Conservation (phyloP, 306 rosid species). For the Malus sylvestris region DNA sequence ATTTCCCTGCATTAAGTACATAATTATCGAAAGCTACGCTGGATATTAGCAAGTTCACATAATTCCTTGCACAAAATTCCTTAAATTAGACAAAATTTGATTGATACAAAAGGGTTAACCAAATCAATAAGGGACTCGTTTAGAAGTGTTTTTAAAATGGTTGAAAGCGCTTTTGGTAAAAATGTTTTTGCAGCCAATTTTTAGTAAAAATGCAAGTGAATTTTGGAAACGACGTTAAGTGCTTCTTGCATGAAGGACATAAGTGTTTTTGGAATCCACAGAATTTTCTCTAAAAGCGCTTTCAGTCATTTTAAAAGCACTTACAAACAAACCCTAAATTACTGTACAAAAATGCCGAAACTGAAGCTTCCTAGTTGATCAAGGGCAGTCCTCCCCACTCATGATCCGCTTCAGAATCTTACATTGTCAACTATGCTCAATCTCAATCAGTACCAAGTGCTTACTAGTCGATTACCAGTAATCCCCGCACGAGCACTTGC, state of each 20-base stretch:
- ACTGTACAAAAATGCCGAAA: background rate
- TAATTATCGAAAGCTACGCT: background rate
- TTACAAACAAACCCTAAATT: too few relatives aligned
- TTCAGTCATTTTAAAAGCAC: too few relatives aligned
- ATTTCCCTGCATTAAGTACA: background rate
- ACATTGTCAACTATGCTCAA: background rate
- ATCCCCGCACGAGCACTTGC: constrained; percentile 79
- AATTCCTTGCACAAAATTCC: background rate
- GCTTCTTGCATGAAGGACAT: too few relatives aligned
- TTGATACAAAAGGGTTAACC: background rate
- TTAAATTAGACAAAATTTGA: background rate
- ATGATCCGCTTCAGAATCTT: background rate
- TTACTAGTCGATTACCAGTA: constrained; percentile 48
- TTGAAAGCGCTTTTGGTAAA: too few relatives aligned
- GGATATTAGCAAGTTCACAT: background rate
- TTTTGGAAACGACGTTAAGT: too few relatives aligned
- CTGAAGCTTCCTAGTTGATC: background rate
- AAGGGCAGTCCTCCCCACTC: background rate
- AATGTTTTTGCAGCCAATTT: too few relatives aligned
- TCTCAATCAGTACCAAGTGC: background rate
- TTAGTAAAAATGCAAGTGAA: too few relatives aligned
- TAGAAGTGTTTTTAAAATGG: too few relatives aligned
- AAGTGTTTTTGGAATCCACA: too few relatives aligned
- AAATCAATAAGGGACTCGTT: too few relatives aligned
- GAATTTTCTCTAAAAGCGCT: too few relatives aligned